Evolutionary conservation across 768 basidiomycete species (phyloP).

Genomic region (Termitomyces sp.): DNA sequence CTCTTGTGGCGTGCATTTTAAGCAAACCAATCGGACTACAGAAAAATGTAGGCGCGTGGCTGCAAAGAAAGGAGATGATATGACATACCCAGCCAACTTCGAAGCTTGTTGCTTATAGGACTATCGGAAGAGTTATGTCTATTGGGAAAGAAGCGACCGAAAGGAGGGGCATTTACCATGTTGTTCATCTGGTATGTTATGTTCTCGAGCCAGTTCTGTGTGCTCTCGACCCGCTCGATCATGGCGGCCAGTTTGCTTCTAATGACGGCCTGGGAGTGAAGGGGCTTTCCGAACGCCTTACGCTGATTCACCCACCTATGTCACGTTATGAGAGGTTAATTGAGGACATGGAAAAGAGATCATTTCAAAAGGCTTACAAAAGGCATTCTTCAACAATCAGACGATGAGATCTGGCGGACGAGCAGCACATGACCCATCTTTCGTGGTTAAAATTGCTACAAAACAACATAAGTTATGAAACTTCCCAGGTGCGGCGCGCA

Average conservation of each 20-base stretch:
- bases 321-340: neutral
- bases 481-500: constrained; percentile 8
- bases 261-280: constrained; percentile 82
- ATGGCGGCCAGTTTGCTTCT: constrained; percentile 85
- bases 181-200: constrained; percentile 84
- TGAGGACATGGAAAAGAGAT: neutral
- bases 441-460: constrained; percentile 90
- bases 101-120: constrained; percentile 72
- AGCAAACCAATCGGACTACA: constrained; percentile 60
- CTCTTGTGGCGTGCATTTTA: constrained; percentile 62
- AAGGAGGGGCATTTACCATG: constrained; percentile 40
- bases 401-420: constrained; percentile 65
- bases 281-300: constrained; percentile 85
- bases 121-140: constrained; percentile 17
- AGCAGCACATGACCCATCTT: constrained; percentile 86
- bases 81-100: constrained; percentile 63
- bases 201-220: constrained; percentile 79
- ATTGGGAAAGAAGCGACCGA: neutral
- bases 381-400: constrained; percentile 43
- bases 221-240: constrained; percentile 57
- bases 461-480: neutral
- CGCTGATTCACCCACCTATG: constrained; percentile 80
- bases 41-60: constrained; percentile 1
- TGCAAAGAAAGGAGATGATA: neutral
- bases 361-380: constrained; percentile 34